Conservation (phyloP, 2,329 filamentous ascomycete species). For the Capronia epimyces region DNA sequence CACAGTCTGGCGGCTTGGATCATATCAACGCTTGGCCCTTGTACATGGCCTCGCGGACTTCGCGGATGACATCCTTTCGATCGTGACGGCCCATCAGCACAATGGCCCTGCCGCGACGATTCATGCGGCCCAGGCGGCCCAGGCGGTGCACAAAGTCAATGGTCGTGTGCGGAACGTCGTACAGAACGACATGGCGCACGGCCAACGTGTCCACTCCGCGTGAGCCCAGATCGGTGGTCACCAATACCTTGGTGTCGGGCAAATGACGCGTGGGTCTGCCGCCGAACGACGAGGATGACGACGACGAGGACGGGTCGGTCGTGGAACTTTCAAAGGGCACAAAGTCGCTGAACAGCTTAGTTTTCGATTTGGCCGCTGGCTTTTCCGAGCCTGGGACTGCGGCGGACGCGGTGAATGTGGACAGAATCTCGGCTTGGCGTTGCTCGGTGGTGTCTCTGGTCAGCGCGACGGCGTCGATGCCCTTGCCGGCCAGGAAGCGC, state of each 20-base stretch:
- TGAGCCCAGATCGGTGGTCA: slow-evolving; percentile 88
- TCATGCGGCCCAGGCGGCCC: slow-evolving; percentile 88
- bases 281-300: slow-evolving; percentile 32
- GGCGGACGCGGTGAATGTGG: slow-evolving; percentile 58
- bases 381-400: slow-evolving; percentile 24
- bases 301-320: slow-evolving; percentile 33
- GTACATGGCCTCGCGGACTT: slow-evolving; percentile 86
- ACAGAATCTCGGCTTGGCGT: slow-evolving; percentile 70
- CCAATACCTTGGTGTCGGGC: slow-evolving; percentile 78
- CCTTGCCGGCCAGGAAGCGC: slow-evolving; percentile 72
- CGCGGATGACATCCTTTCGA: slow-evolving; percentile 79
- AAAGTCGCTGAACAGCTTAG: slow-evolving; percentile 32
- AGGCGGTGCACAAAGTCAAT: slow-evolving; percentile 98
- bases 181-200: slow-evolving; percentile 85
- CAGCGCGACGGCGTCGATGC: slow-evolving; percentile 79
- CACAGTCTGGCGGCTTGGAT: background rate
- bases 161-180: slow-evolving; percentile 95
- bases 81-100: slow-evolving; percentile 88
- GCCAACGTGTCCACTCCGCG: slow-evolving; percentile 90
- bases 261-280: slow-evolving; percentile 48
- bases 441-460: slow-evolving; percentile 77
- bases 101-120: slow-evolving; percentile 77
- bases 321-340: slow-evolving; percentile 36
- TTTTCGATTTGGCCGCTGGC: slow-evolving; percentile 14
- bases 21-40: slow-evolving; percentile 68